These are phyloP conservation scores for Paraphaeosphaeria minitans DNA, from an alignment of 2,329 filamentous ascomycete species.

Conservation along the genomic window DNA sequence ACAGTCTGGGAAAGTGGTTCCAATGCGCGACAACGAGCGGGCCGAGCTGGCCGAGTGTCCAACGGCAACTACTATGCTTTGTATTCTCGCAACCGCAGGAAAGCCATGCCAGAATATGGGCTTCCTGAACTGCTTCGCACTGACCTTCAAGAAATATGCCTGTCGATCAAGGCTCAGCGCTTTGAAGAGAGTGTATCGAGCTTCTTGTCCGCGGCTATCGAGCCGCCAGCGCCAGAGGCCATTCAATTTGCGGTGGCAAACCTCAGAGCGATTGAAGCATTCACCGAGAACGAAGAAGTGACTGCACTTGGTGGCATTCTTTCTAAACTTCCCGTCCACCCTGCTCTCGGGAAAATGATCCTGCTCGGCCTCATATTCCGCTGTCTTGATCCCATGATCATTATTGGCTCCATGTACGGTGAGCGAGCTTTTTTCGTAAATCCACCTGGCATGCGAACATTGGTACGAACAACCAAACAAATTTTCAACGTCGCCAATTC, in stretches of 20 bases:
- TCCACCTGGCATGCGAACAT: neutral
- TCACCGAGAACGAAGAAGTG: constrained; percentile 7
- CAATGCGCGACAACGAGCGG: constrained; percentile 13
- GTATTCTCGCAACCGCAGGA: constrained; percentile 8
- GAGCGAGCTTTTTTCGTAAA: neutral
- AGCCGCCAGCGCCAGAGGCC: constrained; percentile 2
- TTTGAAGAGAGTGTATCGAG: constrained; percentile 5
- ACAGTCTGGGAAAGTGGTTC: constrained; percentile 10
- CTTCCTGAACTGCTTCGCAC: constrained; percentile 9
- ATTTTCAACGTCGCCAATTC: constrained; percentile 1
- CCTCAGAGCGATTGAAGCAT: constrained; percentile 10
- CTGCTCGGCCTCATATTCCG: constrained; percentile 14
- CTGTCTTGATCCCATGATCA: constrained; percentile 10
- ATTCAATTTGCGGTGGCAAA: constrained; percentile 1
- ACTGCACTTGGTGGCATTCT: constrained; percentile 8
- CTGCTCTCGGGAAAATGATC: constrained; percentile 12
- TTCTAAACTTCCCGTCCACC: constrained; percentile 5
- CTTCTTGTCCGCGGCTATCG: constrained; percentile 11
- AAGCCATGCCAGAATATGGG: constrained; percentile 2
- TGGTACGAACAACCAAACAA: neutral
- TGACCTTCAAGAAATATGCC: constrained; percentile 12
- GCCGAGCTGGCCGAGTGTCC: constrained; percentile 11
- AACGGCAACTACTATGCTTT: constrained; percentile 13
- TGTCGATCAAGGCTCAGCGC: constrained; percentile 12
- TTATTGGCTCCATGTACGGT: constrained; percentile 4